A percentile compares a stretch with the other conserved stretches of the same genome.
These are phyloP conservation scores for Heliocybe sulcata DNA, from an alignment of 1,284 basidiomycete genomes.

Conservation along the genomic window DNA sequence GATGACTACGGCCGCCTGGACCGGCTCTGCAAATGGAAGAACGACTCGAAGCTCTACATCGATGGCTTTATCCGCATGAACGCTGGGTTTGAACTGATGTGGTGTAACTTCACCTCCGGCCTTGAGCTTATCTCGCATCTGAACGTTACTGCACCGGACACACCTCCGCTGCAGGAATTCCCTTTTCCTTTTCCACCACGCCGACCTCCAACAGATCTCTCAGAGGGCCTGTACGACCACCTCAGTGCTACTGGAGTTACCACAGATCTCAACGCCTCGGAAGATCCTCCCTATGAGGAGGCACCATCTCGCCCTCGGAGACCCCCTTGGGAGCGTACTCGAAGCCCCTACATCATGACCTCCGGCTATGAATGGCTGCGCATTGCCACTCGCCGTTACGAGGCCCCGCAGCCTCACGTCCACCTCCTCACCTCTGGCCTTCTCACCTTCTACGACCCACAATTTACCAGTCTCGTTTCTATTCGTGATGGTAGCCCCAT, in stretches of 20 bases:
- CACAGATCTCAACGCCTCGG: background rate
- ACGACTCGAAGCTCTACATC: background rate
- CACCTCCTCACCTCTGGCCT: conserved; percentile 1
- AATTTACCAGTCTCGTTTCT: background rate
- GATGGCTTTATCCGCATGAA: conserved; percentile 5
- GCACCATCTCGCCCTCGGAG: background rate
- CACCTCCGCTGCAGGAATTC: background rate
- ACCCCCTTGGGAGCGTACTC: background rate
- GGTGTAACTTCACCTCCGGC: conserved; percentile 2
- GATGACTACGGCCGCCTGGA: background rate
- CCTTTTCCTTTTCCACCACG: background rate
- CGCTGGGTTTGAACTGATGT: conserved; percentile 3
- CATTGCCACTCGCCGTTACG: background rate
- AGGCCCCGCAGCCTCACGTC: background rate
- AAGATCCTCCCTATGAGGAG: background rate
- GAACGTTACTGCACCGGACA: conserved; percentile 1
- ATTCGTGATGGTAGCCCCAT: background rate
- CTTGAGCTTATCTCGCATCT: conserved; percentile 2
- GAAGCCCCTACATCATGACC: background rate
- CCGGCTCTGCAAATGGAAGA: conserved; percentile 1
- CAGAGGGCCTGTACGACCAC: no score
- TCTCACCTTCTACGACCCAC: conserved; percentile 3
- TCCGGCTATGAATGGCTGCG: conserved; percentile 3
- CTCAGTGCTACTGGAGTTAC: background rate
- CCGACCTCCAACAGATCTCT: background rate